Conservation (phyloP, 164 flowering plant genomes). For the Kingdonia uniflora region DNA sequence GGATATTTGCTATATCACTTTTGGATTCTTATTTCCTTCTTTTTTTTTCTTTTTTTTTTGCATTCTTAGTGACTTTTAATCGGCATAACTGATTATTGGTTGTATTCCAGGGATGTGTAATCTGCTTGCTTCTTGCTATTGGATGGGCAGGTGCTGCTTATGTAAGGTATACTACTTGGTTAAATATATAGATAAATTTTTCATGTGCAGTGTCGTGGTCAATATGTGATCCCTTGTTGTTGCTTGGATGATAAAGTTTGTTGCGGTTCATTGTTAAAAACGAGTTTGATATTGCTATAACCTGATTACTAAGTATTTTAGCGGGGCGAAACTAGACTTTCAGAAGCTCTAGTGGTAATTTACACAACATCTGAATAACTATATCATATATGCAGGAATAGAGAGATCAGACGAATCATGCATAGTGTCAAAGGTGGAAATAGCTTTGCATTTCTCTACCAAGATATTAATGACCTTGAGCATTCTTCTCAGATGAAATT, state of each 20-base stretch:
- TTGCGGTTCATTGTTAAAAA: neutral
- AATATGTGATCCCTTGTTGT: too few species aligned
- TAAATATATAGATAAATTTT: neutral
- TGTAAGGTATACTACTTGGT: slow-evolving; percentile 53
- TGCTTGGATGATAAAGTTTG: too few species aligned
- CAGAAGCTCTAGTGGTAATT: too few species aligned
- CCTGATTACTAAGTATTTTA: too few species aligned
- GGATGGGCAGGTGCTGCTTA: slow-evolving; percentile 85
- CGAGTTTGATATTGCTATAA: too few species aligned
- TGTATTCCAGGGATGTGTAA: slow-evolving; percentile 62
- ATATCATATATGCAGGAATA: slow-evolving; percentile 34
- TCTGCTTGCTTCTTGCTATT: slow-evolving; percentile 79
- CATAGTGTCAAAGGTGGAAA: slow-evolving; percentile 44
- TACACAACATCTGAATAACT: neutral
- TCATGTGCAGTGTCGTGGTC: neutral
- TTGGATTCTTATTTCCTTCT: too few species aligned
- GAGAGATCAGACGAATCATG: slow-evolving; percentile 62
- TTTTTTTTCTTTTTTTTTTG: neutral
- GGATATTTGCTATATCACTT: neutral
- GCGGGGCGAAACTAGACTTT: too few species aligned
- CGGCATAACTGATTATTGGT: neutral
- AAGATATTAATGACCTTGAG: slow-evolving; percentile 78
- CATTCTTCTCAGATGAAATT: slow-evolving; percentile 67
- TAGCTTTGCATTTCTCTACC: slow-evolving; percentile 67
- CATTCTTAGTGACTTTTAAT: neutral